Conservation (phyloP, 768 basidiomycete genomes). For the Daedaleopsis sinensis region DNA sequence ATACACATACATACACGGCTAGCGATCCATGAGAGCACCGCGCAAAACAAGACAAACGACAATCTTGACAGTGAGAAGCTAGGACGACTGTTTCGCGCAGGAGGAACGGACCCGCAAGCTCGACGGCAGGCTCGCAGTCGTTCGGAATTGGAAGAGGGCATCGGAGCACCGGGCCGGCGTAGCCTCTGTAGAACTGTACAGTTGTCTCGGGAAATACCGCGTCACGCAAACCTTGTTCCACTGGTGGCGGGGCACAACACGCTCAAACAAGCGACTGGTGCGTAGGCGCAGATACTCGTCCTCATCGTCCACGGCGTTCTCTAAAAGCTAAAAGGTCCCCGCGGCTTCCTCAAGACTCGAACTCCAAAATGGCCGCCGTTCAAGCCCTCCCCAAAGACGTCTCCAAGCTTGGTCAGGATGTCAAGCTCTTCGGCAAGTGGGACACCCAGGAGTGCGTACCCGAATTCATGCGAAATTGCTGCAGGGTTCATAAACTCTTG, state of each 20-base stretch:
- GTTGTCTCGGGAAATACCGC: slow-evolving; percentile 22
- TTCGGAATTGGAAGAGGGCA: no score
- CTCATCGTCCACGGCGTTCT: slow-evolving; percentile 24
- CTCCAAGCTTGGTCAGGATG: slow-evolving; percentile 78
- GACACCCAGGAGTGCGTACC: slow-evolving; percentile 90
- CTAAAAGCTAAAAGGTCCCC: slow-evolving; percentile 24
- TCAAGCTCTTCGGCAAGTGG: slow-evolving; percentile 99
- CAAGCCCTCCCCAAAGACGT: slow-evolving; percentile 83
- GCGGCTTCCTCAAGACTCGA: slow-evolving; percentile 22
- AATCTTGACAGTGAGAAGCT: no score
- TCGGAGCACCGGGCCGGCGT: not conserved
- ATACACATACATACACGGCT: no score
- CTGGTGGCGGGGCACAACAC: slow-evolving; percentile 40
- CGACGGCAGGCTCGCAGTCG: no score
- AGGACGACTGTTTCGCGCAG: no score
- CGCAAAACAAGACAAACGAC: no score
- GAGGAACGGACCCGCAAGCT: no score
- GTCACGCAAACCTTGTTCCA: slow-evolving; percentile 34
- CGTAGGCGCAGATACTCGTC: slow-evolving; percentile 16
- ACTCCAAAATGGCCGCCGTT: slow-evolving; percentile 54
- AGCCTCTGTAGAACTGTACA: slow-evolving; percentile 23
- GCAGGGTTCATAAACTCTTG: slow-evolving; percentile 5
- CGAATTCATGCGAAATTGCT: not conserved
- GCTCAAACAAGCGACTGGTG: slow-evolving; percentile 43
- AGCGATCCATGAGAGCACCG: no score